Evolutionary conservation across 2,329 filamentous ascomycete genomes (phyloP).

Genomic region (Pestalotiopsis sp.): DNA sequence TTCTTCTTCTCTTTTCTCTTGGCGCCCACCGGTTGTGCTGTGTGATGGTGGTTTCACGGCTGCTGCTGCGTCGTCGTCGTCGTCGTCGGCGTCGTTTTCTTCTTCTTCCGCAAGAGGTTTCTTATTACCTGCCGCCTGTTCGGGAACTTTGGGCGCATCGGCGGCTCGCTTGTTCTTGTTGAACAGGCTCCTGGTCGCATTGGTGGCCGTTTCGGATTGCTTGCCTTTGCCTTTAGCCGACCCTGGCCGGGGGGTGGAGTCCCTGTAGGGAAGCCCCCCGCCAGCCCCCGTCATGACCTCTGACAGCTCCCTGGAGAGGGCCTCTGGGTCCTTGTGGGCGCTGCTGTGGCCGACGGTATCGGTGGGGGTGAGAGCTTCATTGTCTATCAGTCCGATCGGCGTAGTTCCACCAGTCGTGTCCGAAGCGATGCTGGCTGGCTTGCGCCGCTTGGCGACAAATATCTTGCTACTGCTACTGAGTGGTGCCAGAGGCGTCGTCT

Average conservation of each 20-base stretch:
- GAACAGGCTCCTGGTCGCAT: background rate
- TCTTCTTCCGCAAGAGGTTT: background rate
- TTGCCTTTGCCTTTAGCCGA: background rate
- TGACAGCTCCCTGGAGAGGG: slow-evolving; percentile 15
- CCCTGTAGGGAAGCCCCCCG: background rate
- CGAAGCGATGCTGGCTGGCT: slow-evolving; percentile 16
- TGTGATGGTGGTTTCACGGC: background rate
- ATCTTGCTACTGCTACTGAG: slow-evolving; percentile 15
- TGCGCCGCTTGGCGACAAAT: slow-evolving; percentile 13
- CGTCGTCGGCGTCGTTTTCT: background rate
- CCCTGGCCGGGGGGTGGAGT: background rate
- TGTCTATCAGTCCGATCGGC: slow-evolving; percentile 18
- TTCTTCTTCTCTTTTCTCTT: background rate
- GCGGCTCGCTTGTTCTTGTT: background rate
- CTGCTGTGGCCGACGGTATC: slow-evolving; percentile 26
- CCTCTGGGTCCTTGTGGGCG: slow-evolving; percentile 10
- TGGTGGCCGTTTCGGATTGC: background rate
- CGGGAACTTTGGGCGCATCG: background rate
- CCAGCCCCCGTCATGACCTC: slow-evolving; percentile 13
- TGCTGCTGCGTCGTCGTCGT: background rate
- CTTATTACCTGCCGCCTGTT: background rate
- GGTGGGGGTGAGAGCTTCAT: slow-evolving; percentile 23
- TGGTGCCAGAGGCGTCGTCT: slow-evolving; percentile 20
- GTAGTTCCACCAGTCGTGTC: slow-evolving; percentile 20
- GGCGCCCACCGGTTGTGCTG: background rate